These are phyloP conservation scores for Hyaloscypha bicolor DNA, from an alignment of 495 filamentous ascomycete species.

Conservation along the genomic window DNA sequence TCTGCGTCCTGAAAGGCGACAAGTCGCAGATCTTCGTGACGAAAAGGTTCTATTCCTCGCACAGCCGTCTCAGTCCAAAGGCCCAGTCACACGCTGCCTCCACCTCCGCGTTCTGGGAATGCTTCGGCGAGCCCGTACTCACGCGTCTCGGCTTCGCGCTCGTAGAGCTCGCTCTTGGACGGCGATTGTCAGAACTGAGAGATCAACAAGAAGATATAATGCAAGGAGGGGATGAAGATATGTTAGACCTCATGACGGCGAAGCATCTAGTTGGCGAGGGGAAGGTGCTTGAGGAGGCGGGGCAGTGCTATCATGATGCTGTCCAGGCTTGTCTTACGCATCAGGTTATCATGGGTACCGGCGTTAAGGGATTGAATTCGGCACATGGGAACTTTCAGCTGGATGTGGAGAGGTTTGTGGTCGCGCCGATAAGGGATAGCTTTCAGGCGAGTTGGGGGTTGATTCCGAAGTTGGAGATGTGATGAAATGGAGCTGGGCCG, in stretches of 20 bases:
- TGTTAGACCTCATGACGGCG: constrained; percentile 9
- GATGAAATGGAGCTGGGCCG: too few species aligned
- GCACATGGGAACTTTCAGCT: constrained; percentile 1
- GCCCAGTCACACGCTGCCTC: neutral
- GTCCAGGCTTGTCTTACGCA: constrained; percentile 8
- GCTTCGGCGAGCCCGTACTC: constrained; percentile 22
- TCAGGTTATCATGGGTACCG: neutral
- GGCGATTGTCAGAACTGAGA: constrained; percentile 7
- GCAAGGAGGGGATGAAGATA: too few species aligned
- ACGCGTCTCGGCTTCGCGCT: constrained; percentile 27
- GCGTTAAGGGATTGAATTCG: constrained; percentile 2
- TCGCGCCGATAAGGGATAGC: constrained; percentile 9
- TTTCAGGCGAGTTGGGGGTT: too few species aligned
- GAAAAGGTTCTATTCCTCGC: constrained; percentile 9
- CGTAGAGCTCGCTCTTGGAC: constrained; percentile 29
- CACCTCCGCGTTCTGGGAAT: constrained; percentile 4
- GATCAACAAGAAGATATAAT: too few species aligned
- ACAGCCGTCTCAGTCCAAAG: too few species aligned
- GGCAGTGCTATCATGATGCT: constrained; percentile 9
- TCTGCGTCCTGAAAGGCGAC: constrained; percentile 8
- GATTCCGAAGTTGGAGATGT: too few species aligned
- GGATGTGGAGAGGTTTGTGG: constrained; percentile 11
- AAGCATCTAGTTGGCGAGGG: constrained; percentile 4
- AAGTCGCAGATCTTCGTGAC: constrained; percentile 8
- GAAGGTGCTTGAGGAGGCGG: constrained; percentile 4